These are phyloP conservation scores for Epicoccum sorghinum DNA, from an alignment of 2,329 filamentous ascomycete species.

Conservation along the genomic window DNA sequence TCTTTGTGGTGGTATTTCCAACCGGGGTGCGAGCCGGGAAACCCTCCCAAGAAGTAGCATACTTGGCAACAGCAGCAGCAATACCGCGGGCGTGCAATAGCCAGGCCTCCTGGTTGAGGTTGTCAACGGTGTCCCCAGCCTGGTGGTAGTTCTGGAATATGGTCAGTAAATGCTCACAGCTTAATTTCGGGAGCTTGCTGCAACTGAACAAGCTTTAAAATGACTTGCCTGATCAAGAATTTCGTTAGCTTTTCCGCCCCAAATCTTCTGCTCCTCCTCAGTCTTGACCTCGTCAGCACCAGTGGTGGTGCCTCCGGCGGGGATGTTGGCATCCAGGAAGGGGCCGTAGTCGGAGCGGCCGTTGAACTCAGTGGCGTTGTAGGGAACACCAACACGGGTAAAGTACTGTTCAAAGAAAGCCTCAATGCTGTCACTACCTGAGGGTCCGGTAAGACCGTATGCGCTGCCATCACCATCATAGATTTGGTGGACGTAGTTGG, in stretches of 20 bases:
- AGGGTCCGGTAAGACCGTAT: constrained; percentile 40
- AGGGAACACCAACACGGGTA: constrained; percentile 31
- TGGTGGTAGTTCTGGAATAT: constrained; percentile 43
- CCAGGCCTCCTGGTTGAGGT: constrained; percentile 43
- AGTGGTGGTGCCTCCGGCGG: constrained; percentile 46
- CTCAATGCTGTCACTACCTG: constrained; percentile 42
- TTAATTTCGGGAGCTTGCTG: no score
- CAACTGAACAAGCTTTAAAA: no score
- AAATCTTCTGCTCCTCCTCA: constrained; percentile 39
- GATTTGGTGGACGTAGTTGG: constrained; percentile 45
- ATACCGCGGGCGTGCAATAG: constrained; percentile 41
- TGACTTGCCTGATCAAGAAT: no score
- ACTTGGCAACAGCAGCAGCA: constrained; percentile 43
- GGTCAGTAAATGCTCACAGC: no score
- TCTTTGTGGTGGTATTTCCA: constrained; percentile 25
- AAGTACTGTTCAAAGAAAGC: constrained; percentile 44
- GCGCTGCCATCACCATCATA: constrained; percentile 47
- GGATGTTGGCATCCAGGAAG: constrained; percentile 45
- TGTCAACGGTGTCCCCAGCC: constrained; percentile 44
- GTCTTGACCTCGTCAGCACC: constrained; percentile 50
- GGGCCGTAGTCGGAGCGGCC: constrained; percentile 49
- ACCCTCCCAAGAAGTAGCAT: constrained; percentile 33
- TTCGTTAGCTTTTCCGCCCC: constrained; percentile 42
- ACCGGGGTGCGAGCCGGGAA: constrained; percentile 34
- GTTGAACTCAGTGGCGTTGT: constrained; percentile 42